Conservation (phyloP, 305 asterid genomes). For the Plantago rigida region DNA sequence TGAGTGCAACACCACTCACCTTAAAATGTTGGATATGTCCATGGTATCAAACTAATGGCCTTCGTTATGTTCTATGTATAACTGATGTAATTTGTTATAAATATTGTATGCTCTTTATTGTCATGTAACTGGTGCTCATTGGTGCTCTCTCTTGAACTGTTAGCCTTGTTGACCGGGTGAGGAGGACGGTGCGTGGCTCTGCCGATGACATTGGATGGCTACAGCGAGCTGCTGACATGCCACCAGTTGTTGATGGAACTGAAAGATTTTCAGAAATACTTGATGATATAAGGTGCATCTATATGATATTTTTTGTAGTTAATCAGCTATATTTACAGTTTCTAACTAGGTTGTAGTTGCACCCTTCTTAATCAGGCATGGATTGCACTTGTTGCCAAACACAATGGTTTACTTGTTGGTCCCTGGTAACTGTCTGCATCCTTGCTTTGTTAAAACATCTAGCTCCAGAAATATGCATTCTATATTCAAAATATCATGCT, state of each 20-base stretch:
- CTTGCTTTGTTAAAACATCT: background rate
- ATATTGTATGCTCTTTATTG: background rate
- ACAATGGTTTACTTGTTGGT: slow-evolving; percentile 81
- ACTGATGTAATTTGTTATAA: background rate
- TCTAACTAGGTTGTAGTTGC: slow-evolving; percentile 21
- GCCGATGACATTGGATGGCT: slow-evolving; percentile 97
- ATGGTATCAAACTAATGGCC: too few relatives aligned
- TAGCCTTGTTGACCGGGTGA: slow-evolving; percentile 78
- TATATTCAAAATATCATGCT: too few relatives aligned
- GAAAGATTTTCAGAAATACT: slow-evolving; percentile 67
- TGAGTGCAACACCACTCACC: too few relatives aligned
- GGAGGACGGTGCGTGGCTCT: slow-evolving; percentile 85
- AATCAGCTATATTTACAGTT: slow-evolving; percentile 15
- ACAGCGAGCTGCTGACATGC: slow-evolving; percentile 61
- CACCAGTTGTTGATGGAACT: slow-evolving; percentile 81
- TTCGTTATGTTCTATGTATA: slow-evolving; percentile 1
- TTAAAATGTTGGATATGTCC: background rate
- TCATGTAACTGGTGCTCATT: background rate
- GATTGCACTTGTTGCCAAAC: slow-evolving; percentile 73
- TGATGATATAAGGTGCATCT: slow-evolving; percentile 57
- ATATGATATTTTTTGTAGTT: slow-evolving; percentile 10
- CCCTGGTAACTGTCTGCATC: slow-evolving; percentile 58
- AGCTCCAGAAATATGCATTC: too few relatives aligned
- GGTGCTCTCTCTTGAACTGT: slow-evolving; percentile 13
- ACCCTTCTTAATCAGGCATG: slow-evolving; percentile 57